Evolutionary conservation across 495 filamentous ascomycete genomes (phyloP).

Genomic region (Penicillium lagena): DNA sequence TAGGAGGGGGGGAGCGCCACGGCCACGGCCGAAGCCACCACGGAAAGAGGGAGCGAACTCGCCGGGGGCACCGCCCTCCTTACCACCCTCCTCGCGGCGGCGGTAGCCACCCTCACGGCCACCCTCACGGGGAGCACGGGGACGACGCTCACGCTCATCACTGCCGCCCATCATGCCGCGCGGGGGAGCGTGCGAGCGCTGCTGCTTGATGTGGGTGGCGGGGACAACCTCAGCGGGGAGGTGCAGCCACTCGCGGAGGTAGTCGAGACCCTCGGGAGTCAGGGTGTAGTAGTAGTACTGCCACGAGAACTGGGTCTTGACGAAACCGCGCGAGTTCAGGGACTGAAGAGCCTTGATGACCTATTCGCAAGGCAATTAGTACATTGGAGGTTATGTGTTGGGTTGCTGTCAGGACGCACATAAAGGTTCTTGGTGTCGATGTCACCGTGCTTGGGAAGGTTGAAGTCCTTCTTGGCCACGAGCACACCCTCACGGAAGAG

Average conservation of each 20-base stretch:
- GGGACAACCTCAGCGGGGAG: slow-evolving; percentile 99
- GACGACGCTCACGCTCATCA: slow-evolving; percentile 77
- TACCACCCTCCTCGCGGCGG: slow-evolving; percentile 79
- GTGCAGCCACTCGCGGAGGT: slow-evolving; percentile 99
- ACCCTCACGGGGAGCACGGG: slow-evolving; percentile 82
- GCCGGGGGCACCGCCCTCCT: slow-evolving; percentile 92
- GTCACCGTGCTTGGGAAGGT: slow-evolving; percentile 85
- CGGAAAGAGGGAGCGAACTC: slow-evolving; percentile 96
- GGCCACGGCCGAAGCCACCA: slow-evolving; percentile 90
- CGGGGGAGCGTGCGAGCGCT: slow-evolving; percentile 95
- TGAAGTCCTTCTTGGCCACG: slow-evolving; percentile 98
- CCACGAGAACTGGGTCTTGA: slow-evolving; percentile 99
- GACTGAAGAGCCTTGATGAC: slow-evolving; percentile 99
- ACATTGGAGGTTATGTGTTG: not conserved
- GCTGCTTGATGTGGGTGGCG: slow-evolving; percentile 99
- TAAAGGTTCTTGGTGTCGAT: slow-evolving; percentile 99
- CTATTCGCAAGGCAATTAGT: slow-evolving; percentile 21
- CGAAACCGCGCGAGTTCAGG: slow-evolving; percentile 90
- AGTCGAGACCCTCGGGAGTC: slow-evolving; percentile 98
- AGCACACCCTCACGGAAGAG: slow-evolving; percentile 99
- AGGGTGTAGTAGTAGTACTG: slow-evolving; percentile 99
- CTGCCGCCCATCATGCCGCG: slow-evolving; percentile 92
- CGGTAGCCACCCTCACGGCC: slow-evolving; percentile 56
- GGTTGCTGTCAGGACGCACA: slow-evolving; percentile 26
- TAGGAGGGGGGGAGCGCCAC: slow-evolving; percentile 63